Percentiles rank a stretch among this genome's conserved stretches.
phyloP scores from a whole-genome alignment of 1,284 basidiomycete species.

The Meira miltonrushii region DNA sequence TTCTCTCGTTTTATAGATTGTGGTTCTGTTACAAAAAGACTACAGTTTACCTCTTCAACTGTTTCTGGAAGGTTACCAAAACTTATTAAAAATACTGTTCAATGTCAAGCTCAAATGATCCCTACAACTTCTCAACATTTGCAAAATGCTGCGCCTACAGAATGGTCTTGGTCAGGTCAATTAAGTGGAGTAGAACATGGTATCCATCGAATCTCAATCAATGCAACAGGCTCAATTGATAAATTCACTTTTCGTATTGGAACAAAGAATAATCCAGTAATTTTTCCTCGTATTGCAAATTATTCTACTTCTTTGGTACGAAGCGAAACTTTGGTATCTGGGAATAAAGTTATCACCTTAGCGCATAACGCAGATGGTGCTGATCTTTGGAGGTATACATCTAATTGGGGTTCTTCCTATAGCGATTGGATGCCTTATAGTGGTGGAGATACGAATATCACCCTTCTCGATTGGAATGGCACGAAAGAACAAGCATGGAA shows the following conservation, averaged over 20 bases:
- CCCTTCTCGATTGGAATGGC: not conserved
- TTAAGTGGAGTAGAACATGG: slow-evolving; percentile 4
- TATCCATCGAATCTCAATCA: slow-evolving; percentile 3
- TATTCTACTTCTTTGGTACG: slow-evolving; percentile 4
- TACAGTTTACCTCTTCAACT: not conserved
- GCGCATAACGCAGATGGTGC: slow-evolving; percentile 2
- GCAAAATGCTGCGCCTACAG: slow-evolving; percentile 1
- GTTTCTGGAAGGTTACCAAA: not conserved
- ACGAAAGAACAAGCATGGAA: slow-evolving; percentile 10
- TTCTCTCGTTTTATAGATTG: slow-evolving; percentile 4
- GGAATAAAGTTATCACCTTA: not conserved
- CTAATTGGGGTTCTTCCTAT: slow-evolving; percentile 9
- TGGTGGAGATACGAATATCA: not conserved
- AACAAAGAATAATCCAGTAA: not conserved
- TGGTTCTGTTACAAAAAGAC: slow-evolving; percentile 1
- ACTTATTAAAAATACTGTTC: not conserved
- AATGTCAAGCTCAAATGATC: too few relatives aligned
- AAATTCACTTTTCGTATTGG: slow-evolving; percentile 11
- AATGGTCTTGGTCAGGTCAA: slow-evolving; percentile 9
- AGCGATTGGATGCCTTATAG: slow-evolving; percentile 7
- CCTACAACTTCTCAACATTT: not conserved
- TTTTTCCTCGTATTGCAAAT: slow-evolving; percentile 7
- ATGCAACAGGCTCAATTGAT: slow-evolving; percentile 1
- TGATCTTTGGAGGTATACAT: slow-evolving; percentile 7
- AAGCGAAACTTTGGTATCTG: not conserved